These are phyloP conservation scores for Aureobasidium sp. DNA, from an alignment of 2,329 filamentous ascomycete species.

Conservation along the genomic window DNA sequence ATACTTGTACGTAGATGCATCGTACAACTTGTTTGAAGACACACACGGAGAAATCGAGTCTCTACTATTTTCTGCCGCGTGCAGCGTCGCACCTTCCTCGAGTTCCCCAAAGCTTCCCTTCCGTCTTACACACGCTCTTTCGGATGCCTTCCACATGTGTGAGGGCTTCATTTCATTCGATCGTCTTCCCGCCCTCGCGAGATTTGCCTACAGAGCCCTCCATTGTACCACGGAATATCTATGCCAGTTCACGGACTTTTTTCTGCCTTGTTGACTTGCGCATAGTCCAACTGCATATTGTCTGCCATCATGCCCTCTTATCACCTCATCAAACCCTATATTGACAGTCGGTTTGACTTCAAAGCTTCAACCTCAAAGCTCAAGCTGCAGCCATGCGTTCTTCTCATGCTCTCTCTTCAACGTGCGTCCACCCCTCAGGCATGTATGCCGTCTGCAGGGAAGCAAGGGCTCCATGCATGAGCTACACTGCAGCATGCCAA, in stretches of 20 bases:
- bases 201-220: not conserved
- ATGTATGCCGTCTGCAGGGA: conserved; percentile 1
- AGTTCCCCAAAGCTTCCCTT: not conserved
- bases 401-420: not conserved
- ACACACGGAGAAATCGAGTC: not conserved
- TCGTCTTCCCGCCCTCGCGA: not conserved
- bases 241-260: not conserved
- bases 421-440: not conserved
- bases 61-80: not conserved
- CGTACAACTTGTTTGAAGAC: too few relatives aligned
- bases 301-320: too few relatives aligned
- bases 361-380: not conserved
- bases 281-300: not conserved
- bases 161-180: not conserved
- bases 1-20: too few relatives aligned
- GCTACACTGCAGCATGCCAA: conserved; percentile 5
- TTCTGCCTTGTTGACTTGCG: not conserved
- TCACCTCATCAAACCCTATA: conserved; percentile 2
- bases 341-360: not conserved
- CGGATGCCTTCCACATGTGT: conserved; percentile 3
- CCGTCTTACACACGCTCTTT: not conserved
- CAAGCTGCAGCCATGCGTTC: not conserved
- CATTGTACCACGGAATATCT: not conserved
- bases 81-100: not conserved
- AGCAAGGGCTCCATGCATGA: conserved; percentile 6